These are phyloP conservation scores for Tylopilus sp. DNA, from an alignment of 1,284 basidiomycete species.

Conservation along the genomic window DNA sequence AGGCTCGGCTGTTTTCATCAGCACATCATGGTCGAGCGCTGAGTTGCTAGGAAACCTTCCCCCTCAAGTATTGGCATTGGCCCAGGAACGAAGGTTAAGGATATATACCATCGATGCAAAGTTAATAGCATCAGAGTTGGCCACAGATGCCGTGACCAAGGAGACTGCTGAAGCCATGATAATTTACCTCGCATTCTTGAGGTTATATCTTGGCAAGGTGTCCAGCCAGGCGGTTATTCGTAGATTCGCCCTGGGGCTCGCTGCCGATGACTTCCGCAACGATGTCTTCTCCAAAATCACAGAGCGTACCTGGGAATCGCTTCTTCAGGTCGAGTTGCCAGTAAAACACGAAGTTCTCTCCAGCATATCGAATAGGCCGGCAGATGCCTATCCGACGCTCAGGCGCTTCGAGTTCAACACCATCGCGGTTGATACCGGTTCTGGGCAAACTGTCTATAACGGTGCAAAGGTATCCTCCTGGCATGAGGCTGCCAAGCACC, in stretches of 20 bases:
- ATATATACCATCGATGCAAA: constrained; percentile 59
- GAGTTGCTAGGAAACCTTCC: constrained; percentile 60
- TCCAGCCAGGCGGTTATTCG: constrained; percentile 53
- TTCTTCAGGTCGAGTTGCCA: constrained; percentile 49
- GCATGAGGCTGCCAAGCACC: constrained; percentile 87
- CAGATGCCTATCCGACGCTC: constrained; percentile 36
- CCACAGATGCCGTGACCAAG: constrained; percentile 33
- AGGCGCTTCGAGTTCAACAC: constrained; percentile 69
- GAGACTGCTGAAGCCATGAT: constrained; percentile 50
- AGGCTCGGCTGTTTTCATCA: constrained; percentile 56
- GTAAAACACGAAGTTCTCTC: constrained; percentile 9
- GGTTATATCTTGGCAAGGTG: constrained; percentile 63
- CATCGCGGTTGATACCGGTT: constrained; percentile 55
- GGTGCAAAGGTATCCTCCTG: constrained; percentile 67
- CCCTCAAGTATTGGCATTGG: constrained; percentile 37
- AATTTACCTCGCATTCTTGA: constrained; percentile 62
- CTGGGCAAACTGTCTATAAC: constrained; percentile 54
- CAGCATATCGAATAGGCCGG: constrained; percentile 18
- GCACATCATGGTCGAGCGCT: constrained; percentile 56
- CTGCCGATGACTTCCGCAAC: constrained; percentile 41
- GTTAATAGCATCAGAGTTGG: constrained; percentile 37
- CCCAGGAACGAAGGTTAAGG: constrained; percentile 48
- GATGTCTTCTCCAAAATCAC: constrained; percentile 47
- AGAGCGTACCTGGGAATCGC: constrained; percentile 52
- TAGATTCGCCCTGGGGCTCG: constrained; percentile 45